These are phyloP conservation scores for Asterophora parasitica DNA, from an alignment of 768 basidiomycete species.

Conservation along the genomic window DNA sequence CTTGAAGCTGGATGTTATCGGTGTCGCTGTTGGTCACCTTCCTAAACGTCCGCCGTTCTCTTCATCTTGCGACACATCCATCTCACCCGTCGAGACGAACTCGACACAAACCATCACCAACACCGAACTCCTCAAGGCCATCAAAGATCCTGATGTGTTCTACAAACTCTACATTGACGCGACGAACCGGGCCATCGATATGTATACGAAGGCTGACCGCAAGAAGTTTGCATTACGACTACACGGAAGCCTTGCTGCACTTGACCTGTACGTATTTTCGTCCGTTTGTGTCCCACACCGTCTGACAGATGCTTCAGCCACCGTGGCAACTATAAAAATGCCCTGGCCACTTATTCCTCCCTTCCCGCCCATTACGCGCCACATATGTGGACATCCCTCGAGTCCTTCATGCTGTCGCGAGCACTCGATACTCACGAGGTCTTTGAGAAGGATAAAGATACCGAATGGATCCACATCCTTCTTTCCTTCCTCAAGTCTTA, in stretches of 20 bases:
- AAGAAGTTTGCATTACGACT: slow-evolving; percentile 82
- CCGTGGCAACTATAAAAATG: slow-evolving; percentile 57
- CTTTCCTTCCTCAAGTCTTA: slow-evolving; percentile 73
- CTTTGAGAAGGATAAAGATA: slow-evolving; percentile 54
- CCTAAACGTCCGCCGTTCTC: slow-evolving; percentile 47
- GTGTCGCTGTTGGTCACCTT: slow-evolving; percentile 67
- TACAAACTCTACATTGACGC: slow-evolving; percentile 71
- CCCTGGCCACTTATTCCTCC: slow-evolving; percentile 68
- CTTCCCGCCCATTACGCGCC: slow-evolving; percentile 86
- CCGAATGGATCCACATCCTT: slow-evolving; percentile 77
- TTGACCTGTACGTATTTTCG: slow-evolving; percentile 71
- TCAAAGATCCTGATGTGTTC: slow-evolving; percentile 56
- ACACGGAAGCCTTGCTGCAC: slow-evolving; percentile 80
- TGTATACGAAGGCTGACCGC: slow-evolving; percentile 79
- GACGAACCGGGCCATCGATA: slow-evolving; percentile 80
- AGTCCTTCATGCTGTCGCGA: slow-evolving; percentile 72
- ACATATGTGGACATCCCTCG: slow-evolving; percentile 75
- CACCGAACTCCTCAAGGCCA: slow-evolving; percentile 52
- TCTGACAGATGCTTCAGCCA: slow-evolving; percentile 38
- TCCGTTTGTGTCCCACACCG: neutral
- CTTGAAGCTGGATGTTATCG: slow-evolving; percentile 80
- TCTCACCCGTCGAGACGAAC: slow-evolving; percentile 18
- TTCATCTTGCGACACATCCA: slow-evolving; percentile 16
- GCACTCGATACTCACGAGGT: slow-evolving; percentile 64
- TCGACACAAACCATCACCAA: slow-evolving; percentile 46